Conservation (phyloP, 1,284 basidiomycete species). For the Fistulinella cinereoalba region DNA sequence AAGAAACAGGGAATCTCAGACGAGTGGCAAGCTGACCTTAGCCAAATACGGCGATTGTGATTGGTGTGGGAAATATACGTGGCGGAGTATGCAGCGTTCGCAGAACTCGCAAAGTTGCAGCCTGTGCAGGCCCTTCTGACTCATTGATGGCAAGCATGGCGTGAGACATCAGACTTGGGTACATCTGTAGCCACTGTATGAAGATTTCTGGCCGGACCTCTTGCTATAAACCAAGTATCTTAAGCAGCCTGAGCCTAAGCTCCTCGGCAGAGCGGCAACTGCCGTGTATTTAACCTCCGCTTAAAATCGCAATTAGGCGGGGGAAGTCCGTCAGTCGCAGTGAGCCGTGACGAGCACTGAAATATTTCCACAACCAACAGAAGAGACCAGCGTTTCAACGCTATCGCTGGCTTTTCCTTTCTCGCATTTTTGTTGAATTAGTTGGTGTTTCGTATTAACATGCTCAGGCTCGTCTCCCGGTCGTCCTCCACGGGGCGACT, state of each 20-base stretch:
- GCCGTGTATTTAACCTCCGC: slow-evolving; percentile 26
- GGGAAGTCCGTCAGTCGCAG: slow-evolving; percentile 21
- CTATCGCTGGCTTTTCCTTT: slow-evolving; percentile 18
- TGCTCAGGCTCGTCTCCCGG: slow-evolving; percentile 66
- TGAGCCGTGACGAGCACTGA: slow-evolving; percentile 29
- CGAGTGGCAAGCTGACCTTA: no score
- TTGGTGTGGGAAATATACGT: neutral
- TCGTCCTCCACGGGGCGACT: slow-evolving; percentile 63
- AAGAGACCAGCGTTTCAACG: slow-evolving; percentile 14
- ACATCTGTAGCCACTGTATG: no score
- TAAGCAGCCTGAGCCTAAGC: neutral
- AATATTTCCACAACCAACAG: slow-evolving; percentile 14
- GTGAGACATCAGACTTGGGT: no score
- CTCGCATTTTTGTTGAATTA: slow-evolving; percentile 5
- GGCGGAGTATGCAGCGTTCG: no score
- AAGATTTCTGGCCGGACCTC: no score
- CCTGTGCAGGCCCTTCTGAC: no score
- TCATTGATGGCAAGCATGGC: no score
- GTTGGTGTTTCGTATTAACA: slow-evolving; percentile 32
- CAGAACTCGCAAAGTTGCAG: no score
- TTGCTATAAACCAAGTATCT: no score
- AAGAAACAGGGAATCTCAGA: no score
- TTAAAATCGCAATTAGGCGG: slow-evolving; percentile 9
- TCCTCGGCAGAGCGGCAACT: slow-evolving; percentile 9
- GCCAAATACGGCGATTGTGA: neutral